phyloP scores from a whole-genome alignment of 2,329 filamentous ascomycete species.

The Colletotrichum sp. region DNA sequence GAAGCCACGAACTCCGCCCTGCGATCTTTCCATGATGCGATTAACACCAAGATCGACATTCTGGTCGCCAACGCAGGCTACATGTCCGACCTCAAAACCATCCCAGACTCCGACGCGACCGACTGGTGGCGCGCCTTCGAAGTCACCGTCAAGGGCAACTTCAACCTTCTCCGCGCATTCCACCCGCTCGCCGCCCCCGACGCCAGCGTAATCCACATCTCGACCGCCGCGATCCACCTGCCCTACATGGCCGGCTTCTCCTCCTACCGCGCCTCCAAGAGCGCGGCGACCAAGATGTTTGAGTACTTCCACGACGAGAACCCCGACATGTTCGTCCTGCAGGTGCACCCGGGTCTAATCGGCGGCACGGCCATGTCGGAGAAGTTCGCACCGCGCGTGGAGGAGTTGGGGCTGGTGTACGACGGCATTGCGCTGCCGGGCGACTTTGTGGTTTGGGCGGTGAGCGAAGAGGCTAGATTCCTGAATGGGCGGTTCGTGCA shows the following conservation, averaged over 20 bases:
- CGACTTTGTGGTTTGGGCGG: conserved; percentile 48
- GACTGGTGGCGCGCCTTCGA: conserved; percentile 38
- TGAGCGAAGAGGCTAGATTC: conserved; percentile 48
- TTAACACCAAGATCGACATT: conserved; percentile 25
- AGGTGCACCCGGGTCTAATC: conserved; percentile 41
- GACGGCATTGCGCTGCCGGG: conserved; percentile 29
- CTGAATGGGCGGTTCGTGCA: conserved; percentile 50
- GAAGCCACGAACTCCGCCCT: conserved; percentile 10
- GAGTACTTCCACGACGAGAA: conserved; percentile 46
- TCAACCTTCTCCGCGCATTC: conserved; percentile 51
- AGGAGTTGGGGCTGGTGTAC: background rate
- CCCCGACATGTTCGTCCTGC: conserved; percentile 39
- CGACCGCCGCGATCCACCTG: conserved; percentile 26
- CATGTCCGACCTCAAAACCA: conserved; percentile 19
- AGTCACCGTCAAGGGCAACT: conserved; percentile 55
- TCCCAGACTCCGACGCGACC: conserved; percentile 18
- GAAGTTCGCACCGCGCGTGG: background rate
- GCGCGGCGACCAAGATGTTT: conserved; percentile 44
- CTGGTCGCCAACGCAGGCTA: conserved; percentile 32
- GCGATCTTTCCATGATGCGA: background rate
- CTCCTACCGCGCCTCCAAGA: conserved; percentile 47
- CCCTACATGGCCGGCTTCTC: conserved; percentile 31
- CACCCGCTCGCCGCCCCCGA: conserved; percentile 36
- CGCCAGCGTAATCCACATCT: conserved; percentile 28
- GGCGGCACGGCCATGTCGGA: conserved; percentile 6